phyloP scores from a whole-genome alignment of 305 asterid genomes.

The Fraxinus platypoda region DNA sequence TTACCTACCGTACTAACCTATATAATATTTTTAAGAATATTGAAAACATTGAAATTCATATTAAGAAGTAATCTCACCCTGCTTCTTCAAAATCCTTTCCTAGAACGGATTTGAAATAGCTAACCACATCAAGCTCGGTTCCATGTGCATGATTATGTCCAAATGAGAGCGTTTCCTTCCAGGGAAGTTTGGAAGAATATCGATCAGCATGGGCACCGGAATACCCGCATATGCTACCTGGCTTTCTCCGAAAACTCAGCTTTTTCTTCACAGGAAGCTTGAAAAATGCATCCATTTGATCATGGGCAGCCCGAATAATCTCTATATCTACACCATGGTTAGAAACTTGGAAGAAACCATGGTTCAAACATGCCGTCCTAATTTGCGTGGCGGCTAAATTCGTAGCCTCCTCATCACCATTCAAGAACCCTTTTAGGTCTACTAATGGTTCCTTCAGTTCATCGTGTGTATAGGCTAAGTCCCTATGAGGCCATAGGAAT shows the following conservation, averaged over 20 bases:
- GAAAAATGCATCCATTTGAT: slow-evolving; percentile 50
- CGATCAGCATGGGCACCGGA: slow-evolving; percentile 64
- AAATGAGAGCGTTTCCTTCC: slow-evolving; percentile 73
- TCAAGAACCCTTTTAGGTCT: slow-evolving; percentile 47
- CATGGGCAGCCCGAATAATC: slow-evolving; percentile 32
- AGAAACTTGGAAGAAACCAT: slow-evolving; percentile 63
- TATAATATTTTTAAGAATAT: background rate
- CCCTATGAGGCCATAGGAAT: slow-evolving; percentile 59
- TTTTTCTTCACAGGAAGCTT: slow-evolving; percentile 40
- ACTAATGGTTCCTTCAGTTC: slow-evolving; percentile 41
- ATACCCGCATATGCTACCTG: slow-evolving; percentile 52
- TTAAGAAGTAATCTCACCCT: slow-evolving; percentile 31
- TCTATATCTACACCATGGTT: slow-evolving; percentile 55
- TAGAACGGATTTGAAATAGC: slow-evolving; percentile 33
- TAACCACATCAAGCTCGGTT: slow-evolving; percentile 31
- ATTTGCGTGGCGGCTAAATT: slow-evolving; percentile 33
- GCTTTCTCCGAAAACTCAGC: slow-evolving; percentile 27
- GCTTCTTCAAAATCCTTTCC: slow-evolving; percentile 40
- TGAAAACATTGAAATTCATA: background rate
- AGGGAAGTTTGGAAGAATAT: slow-evolving; percentile 51
- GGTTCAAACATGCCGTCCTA: slow-evolving; percentile 42
- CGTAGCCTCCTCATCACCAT: slow-evolving; percentile 30
- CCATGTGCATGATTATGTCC: slow-evolving; percentile 26
- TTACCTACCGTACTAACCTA: no score
- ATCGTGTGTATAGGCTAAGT: slow-evolving; percentile 25